These are phyloP conservation scores for Caryocar brasiliense DNA, from an alignment of 441 rosid genomes.

Conservation along the genomic window DNA sequence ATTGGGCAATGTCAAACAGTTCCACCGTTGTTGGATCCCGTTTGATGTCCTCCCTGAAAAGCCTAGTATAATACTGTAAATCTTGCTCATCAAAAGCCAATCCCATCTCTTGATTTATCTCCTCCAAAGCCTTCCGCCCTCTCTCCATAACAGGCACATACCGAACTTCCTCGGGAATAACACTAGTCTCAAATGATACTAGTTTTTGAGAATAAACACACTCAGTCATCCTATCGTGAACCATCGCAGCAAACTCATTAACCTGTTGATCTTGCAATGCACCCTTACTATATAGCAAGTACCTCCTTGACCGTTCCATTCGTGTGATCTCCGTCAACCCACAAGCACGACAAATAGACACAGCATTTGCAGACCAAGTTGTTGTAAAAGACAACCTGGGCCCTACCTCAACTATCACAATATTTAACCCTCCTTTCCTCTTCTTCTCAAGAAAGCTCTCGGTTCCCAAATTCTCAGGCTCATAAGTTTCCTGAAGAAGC, in stretches of 20 bases:
- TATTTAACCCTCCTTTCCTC: conserved; percentile 49
- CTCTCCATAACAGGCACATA: conserved; percentile 74
- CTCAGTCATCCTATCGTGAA: conserved; percentile 91
- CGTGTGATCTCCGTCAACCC: conserved; percentile 74
- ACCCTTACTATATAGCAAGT: conserved; percentile 54
- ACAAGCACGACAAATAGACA: conserved; percentile 70
- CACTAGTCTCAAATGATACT: conserved; percentile 58
- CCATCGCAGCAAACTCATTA: conserved; percentile 62
- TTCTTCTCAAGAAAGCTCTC: conserved; percentile 76
- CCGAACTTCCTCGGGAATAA: conserved; percentile 63
- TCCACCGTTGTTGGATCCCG: conserved; percentile 85
- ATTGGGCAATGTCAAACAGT: conserved; percentile 88
- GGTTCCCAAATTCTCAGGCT: conserved; percentile 72
- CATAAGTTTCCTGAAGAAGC: conserved; percentile 88
- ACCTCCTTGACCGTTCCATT: conserved; percentile 83
- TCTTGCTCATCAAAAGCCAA: conserved; percentile 94
- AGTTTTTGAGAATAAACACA: conserved; percentile 56
- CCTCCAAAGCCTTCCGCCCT: conserved; percentile 78
- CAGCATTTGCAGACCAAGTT: conserved; percentile 92
- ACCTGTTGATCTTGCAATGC: conserved; percentile 43
- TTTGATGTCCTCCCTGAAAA: conserved; percentile 63
- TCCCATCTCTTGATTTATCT: conserved; percentile 87
- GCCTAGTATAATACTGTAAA: conserved; percentile 69
- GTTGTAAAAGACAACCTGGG: conserved; percentile 90
- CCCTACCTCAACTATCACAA: conserved; percentile 72